These are phyloP conservation scores for Phytophthora megakarya DNA, from an alignment of 352 stramenopile species.

Conservation along the genomic window DNA sequence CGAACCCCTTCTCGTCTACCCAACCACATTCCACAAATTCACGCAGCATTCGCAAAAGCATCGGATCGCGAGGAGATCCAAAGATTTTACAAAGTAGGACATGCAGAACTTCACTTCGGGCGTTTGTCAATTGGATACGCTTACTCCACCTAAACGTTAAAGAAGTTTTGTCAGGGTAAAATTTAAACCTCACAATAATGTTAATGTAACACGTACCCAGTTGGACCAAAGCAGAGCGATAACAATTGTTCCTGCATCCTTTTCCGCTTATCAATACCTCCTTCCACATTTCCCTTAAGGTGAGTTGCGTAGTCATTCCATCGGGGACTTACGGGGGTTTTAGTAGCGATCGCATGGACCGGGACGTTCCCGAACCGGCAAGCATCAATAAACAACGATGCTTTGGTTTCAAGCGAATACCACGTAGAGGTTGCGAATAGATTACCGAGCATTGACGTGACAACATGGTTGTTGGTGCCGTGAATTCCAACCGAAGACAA, in stretches of 20 bases:
- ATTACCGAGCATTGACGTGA: conserved; percentile 26
- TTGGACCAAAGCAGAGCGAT: conserved; percentile 33
- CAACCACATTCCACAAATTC: conserved; percentile 45
- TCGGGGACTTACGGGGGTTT: conserved; percentile 8
- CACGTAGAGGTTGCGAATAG: conserved; percentile 27
- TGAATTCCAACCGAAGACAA: conserved; percentile 14
- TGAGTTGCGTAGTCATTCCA: conserved; percentile 14
- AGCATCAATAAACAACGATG: conserved; percentile 38
- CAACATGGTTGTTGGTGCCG: not conserved
- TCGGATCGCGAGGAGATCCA: conserved; percentile 45
- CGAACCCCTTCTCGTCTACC: conserved; percentile 33
- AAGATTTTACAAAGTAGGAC: conserved; percentile 51
- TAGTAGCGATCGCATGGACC: not conserved
- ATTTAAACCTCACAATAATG: not conserved
- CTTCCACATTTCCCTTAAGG: not conserved
- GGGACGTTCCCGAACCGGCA: conserved; percentile 29
- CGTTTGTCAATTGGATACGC: conserved; percentile 7
- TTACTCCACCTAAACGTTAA: conserved; percentile 40
- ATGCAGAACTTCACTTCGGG: conserved; percentile 25
- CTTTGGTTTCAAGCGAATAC: conserved; percentile 26
- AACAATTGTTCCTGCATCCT: conserved; percentile 36
- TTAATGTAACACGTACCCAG: conserved; percentile 38
- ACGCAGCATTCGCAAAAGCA: conserved; percentile 49
- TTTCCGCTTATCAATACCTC: conserved; percentile 7
- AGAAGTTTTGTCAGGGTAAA: not conserved